These are phyloP conservation scores for Monascus ruber DNA, from an alignment of 2,329 filamentous ascomycete genomes.

Conservation along the genomic window DNA sequence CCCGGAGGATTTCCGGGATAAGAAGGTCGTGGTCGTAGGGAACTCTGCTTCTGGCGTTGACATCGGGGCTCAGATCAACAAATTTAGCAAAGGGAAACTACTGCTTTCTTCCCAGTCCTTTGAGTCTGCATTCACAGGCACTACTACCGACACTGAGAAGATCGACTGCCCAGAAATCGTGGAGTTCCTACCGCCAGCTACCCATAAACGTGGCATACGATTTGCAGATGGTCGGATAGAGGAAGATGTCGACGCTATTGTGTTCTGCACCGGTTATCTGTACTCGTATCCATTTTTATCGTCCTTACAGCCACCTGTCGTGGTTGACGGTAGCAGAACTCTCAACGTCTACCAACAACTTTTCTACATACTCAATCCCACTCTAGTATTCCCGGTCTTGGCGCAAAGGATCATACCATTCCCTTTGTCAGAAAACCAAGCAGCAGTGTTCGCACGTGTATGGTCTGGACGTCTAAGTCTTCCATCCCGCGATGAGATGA, in stretches of 20 bases:
- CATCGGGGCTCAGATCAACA: conserved; percentile 64
- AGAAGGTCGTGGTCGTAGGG: conserved; percentile 74
- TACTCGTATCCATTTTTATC: conserved; percentile 67
- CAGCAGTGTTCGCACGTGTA: conserved; percentile 62
- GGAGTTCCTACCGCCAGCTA: conserved; percentile 41
- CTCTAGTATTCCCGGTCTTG: conserved; percentile 63
- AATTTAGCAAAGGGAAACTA: conserved; percentile 48
- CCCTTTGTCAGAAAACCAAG: conserved; percentile 66
- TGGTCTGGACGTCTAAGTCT: conserved; percentile 61
- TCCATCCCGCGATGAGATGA: conserved; percentile 55
- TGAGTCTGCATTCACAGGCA: conserved; percentile 33
- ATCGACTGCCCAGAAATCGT: conserved; percentile 44
- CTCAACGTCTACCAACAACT: conserved; percentile 68
- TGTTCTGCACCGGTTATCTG: conserved; percentile 87
- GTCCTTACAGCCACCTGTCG: conserved; percentile 41
- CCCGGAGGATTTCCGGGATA: conserved; percentile 49
- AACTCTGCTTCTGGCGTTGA: conserved; percentile 77
- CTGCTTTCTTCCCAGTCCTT: conserved; percentile 53
- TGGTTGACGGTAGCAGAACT: conserved; percentile 59
- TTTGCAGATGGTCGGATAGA: conserved; percentile 58
- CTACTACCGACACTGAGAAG: conserved; percentile 39
- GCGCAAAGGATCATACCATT: conserved; percentile 84
- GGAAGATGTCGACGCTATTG: conserved; percentile 57
- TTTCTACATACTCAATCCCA: conserved; percentile 64
- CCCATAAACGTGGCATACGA: conserved; percentile 47